A percentile compares a stretch with the other conserved stretches of the same genome.
phyloP scores from a whole-genome alignment of 345 rosid species.

The Salix udensis region DNA sequence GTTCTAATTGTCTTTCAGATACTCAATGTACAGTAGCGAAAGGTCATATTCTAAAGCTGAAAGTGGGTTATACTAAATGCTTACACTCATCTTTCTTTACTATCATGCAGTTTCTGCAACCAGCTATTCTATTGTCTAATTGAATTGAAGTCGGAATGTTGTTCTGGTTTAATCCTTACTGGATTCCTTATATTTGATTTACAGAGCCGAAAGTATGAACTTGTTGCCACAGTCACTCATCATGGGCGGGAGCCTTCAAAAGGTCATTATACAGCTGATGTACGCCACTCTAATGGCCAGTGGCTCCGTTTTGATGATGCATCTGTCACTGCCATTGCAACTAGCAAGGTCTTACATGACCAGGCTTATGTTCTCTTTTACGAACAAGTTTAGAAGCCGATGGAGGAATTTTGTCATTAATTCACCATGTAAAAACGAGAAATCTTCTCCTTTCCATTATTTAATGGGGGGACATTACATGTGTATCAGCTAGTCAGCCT shows the following conservation, averaged over 20 bases:
- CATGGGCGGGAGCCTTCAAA: slow-evolving; percentile 89
- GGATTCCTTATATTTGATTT: slow-evolving; percentile 15
- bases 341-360: slow-evolving; percentile 70
- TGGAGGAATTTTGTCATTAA: not conserved
- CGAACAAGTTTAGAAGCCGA: slow-evolving; percentile 51
- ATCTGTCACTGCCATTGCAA: slow-evolving; percentile 58
- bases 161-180: not conserved
- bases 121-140: not conserved
- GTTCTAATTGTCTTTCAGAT: not conserved
- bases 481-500: too few relatives aligned
- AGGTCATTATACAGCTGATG: slow-evolving; percentile 94
- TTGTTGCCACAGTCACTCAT: slow-evolving; percentile 87
- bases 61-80: not conserved
- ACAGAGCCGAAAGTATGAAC: slow-evolving; percentile 81
- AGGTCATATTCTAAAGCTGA: not conserved
- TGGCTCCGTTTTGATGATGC: slow-evolving; percentile 93
- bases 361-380: slow-evolving; percentile 96
- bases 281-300: slow-evolving; percentile 52
- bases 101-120: not conserved
- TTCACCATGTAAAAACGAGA: not conserved
- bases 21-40: not conserved
- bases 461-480: too few relatives aligned
- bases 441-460: not conserved
- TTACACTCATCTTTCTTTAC: not conserved
- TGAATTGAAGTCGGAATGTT: not conserved